Conservation (phyloP, 495 filamentous ascomycete genomes). For the Pyrenula massariospora region DNA sequence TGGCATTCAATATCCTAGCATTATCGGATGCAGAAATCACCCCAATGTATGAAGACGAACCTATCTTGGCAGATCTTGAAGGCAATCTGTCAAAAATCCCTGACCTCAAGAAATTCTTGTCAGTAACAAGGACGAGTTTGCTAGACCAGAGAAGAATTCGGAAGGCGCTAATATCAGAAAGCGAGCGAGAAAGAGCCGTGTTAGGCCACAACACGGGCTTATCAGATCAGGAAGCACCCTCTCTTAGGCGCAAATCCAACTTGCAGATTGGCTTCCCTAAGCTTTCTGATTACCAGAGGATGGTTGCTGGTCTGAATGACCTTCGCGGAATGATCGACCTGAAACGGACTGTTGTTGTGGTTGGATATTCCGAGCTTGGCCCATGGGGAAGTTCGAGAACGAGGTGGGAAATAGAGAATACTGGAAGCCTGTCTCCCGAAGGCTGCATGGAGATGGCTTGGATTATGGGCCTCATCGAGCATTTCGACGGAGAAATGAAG, state of each 20-base stretch:
- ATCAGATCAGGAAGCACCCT: background rate
- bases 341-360: slow-evolving; percentile 94
- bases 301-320: slow-evolving; percentile 76
- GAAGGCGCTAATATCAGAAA: slow-evolving; percentile 88
- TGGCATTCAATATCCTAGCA: slow-evolving; percentile 97
- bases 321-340: slow-evolving; percentile 98
- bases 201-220: background rate
- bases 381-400: slow-evolving; percentile 98
- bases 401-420: slow-evolving; percentile 97
- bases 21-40: slow-evolving; percentile 91
- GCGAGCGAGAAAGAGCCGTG: slow-evolving; percentile 90
- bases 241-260: slow-evolving; percentile 44
- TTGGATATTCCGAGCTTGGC: slow-evolving; percentile 90
- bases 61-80: slow-evolving; percentile 93
- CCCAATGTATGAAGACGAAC: slow-evolving; percentile 90
- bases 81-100: slow-evolving; percentile 95
- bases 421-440: slow-evolving; percentile 92
- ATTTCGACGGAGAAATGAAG: slow-evolving; percentile 96
- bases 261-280: slow-evolving; percentile 91
- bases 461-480: slow-evolving; percentile 99
- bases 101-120: slow-evolving; percentile 91
- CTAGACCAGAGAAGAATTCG: slow-evolving; percentile 91
- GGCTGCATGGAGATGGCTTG: slow-evolving; percentile 99
- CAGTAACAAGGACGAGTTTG: slow-evolving; percentile 74
- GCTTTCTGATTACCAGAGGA: slow-evolving; percentile 80